Conservation (phyloP, 1,139 yeast species). For the Protomyces macrosporus region DNA sequence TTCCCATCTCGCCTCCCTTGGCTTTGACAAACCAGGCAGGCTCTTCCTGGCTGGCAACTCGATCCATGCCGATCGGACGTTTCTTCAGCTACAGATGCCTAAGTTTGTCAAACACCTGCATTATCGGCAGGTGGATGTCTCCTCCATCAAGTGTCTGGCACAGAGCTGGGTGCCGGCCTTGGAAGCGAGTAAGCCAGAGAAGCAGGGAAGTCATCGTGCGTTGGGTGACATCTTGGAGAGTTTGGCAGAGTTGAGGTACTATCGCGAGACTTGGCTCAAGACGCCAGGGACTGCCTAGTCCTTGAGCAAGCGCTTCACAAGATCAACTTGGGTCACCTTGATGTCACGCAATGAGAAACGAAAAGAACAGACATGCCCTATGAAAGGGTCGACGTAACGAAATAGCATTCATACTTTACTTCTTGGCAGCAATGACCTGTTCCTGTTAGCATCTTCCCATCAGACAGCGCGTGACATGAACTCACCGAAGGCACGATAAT, state of each 20-base stretch:
- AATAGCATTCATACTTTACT: not conserved
- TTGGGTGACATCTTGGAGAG: slow-evolving; percentile 82
- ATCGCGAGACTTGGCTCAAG: slow-evolving; percentile 52
- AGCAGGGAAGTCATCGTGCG: slow-evolving; percentile 77
- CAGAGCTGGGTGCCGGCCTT: slow-evolving; percentile 67
- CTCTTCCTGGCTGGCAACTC: slow-evolving; percentile 88
- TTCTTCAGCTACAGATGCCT: slow-evolving; percentile 81
- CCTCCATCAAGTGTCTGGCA: slow-evolving; percentile 74
- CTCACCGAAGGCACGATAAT: slow-evolving; percentile 87
- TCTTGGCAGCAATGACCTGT: slow-evolving; percentile 24
- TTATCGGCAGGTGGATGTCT: slow-evolving; percentile 84
- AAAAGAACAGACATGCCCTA: not conserved
- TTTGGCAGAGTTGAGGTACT: slow-evolving; percentile 77
- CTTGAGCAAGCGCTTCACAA: no score
- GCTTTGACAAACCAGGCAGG: slow-evolving; percentile 44
- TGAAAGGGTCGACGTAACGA: not conserved
- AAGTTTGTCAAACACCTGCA: slow-evolving; percentile 56
- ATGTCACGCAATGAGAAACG: not conserved
- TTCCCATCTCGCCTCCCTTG: slow-evolving; percentile 53
- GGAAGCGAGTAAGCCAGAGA: slow-evolving; percentile 50
- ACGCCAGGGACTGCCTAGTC: not conserved
- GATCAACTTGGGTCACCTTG: not conserved
- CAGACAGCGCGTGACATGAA: slow-evolving; percentile 37
- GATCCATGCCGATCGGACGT: slow-evolving; percentile 84
- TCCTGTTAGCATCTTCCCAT: not conserved